phyloP scores from a whole-genome alignment of 805 yeast genomes.

The Saccharomycopsis amapae region DNA sequence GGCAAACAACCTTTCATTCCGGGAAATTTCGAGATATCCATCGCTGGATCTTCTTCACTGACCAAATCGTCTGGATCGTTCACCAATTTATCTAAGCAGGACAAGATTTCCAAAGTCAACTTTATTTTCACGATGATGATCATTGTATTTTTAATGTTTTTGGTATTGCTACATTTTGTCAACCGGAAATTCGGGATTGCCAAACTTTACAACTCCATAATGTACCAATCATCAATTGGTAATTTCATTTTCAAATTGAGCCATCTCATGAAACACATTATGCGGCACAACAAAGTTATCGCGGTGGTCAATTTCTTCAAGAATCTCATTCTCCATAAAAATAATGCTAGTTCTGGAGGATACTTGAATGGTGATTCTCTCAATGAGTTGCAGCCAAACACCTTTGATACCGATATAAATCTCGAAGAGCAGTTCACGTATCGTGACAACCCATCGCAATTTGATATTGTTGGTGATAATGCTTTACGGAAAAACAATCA shows the following conservation, averaged over 20 bases:
- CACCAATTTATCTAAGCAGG: constrained; percentile 7
- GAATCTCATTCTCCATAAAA: neutral
- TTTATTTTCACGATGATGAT: constrained; percentile 7
- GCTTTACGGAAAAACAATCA: neutral
- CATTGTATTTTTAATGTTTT: neutral
- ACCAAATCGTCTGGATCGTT: neutral
- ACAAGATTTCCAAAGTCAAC: constrained; percentile 14
- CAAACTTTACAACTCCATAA: constrained; percentile 4
- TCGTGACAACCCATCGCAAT: neutral
- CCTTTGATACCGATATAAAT: constrained; percentile 14
- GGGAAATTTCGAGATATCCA: constrained; percentile 15
- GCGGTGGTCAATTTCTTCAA: neutral
- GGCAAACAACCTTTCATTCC: constrained; percentile 13
- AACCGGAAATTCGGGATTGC: constrained; percentile 7
- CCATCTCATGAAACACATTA: neutral
- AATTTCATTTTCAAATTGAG: neutral
- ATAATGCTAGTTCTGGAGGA: too few species aligned
- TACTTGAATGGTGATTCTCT: neutral
- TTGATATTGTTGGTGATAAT: neutral
- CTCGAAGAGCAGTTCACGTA: constrained; percentile 16
- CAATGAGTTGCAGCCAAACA: neutral
- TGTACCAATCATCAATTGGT: constrained; percentile 11
- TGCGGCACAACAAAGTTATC: neutral
- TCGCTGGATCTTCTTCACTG: neutral
- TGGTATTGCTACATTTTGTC: constrained; percentile 5